Evolutionary conservation across 106 monocot species (phyloP).

Genomic region (Narthecium ossifragum): DNA sequence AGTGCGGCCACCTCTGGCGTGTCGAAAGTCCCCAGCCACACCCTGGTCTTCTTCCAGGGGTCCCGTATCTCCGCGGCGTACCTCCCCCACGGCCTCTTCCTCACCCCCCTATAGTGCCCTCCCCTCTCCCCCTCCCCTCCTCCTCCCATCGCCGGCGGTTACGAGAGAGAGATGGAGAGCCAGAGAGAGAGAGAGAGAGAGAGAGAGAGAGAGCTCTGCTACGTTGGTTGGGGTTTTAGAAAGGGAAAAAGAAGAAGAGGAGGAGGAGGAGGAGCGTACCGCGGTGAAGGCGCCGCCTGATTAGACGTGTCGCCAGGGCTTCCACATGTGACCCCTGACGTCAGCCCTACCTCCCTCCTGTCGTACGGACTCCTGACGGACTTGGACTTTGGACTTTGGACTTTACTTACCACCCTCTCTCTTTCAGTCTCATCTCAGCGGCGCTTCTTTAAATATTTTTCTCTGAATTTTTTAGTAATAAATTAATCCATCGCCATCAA

Average conservation of each 20-base stretch:
- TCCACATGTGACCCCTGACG: conserved; percentile 16
- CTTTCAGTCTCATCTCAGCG: too few relatives aligned
- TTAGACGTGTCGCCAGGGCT: conserved; percentile 19
- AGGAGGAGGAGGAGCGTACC: neutral
- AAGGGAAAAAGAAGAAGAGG: neutral
- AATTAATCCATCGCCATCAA: neutral
- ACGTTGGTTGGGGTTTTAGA: too few relatives aligned
- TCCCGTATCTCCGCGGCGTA: conserved; percentile 36
- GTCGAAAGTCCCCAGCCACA: conserved; percentile 26
- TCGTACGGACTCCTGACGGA: conserved; percentile 7
- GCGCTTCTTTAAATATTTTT: neutral
- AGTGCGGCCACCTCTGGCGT: conserved; percentile 22
- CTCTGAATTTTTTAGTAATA: neutral
- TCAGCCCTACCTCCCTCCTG: conserved; percentile 15
- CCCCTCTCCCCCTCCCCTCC: neutral
- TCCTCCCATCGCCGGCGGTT: neutral
- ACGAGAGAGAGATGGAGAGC: neutral
- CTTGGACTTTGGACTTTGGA: conserved; percentile 14
- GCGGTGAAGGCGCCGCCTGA: conserved; percentile 14
- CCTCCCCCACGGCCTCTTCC: conserved; percentile 30
- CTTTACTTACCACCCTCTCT: too few relatives aligned
- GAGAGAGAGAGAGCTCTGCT: too few relatives aligned
- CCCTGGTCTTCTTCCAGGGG: conserved; percentile 35
- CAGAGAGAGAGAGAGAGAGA: neutral
- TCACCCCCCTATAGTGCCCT: conserved; percentile 21